Evolutionary conservation across 139 green algal species (phyloP).

Genomic region (Picochlorum sp.): DNA sequence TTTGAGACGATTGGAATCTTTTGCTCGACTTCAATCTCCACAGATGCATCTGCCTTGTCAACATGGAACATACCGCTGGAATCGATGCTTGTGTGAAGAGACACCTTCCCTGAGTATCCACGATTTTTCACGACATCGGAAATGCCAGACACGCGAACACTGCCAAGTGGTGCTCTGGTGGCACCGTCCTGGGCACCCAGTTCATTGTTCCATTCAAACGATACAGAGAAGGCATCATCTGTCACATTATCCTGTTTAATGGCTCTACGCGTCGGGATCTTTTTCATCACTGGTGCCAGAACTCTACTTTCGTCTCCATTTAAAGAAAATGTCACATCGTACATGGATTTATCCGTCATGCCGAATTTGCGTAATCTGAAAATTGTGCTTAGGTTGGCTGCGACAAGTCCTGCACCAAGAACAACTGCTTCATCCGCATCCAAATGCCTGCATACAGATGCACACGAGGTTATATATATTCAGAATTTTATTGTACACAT

Average conservation of each 20-base stretch:
- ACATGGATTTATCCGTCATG: conserved; percentile 66
- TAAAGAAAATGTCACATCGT: conserved; percentile 51
- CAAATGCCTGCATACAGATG: conserved; percentile 62
- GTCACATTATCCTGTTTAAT: conserved; percentile 48
- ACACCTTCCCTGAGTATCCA: conserved; percentile 37
- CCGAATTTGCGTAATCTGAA: conserved; percentile 97
- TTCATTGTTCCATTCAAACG: conserved; percentile 50
- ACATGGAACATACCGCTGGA: conserved; percentile 59
- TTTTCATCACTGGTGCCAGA: conserved; percentile 49
- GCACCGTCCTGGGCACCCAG: not conserved
- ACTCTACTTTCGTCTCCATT: not conserved
- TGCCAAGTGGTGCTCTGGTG: conserved; percentile 6
- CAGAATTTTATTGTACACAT: not conserved
- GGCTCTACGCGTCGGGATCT: conserved; percentile 62
- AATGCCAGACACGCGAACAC: conserved; percentile 35
- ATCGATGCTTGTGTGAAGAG: conserved; percentile 53
- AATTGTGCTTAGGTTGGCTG: conserved; percentile 88
- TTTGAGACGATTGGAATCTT: conserved; percentile 1
- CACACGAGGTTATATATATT: not conserved
- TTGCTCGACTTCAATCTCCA: conserved; percentile 38
- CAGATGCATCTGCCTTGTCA: conserved; percentile 45
- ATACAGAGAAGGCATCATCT: conserved; percentile 38
- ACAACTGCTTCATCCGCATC: conserved; percentile 94
- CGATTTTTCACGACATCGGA: conserved; percentile 19
- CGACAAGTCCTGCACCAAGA: conserved; percentile 82